phyloP scores from a whole-genome alignment of 257 asterid genomes.

The Eustoma russellianum region DNA sequence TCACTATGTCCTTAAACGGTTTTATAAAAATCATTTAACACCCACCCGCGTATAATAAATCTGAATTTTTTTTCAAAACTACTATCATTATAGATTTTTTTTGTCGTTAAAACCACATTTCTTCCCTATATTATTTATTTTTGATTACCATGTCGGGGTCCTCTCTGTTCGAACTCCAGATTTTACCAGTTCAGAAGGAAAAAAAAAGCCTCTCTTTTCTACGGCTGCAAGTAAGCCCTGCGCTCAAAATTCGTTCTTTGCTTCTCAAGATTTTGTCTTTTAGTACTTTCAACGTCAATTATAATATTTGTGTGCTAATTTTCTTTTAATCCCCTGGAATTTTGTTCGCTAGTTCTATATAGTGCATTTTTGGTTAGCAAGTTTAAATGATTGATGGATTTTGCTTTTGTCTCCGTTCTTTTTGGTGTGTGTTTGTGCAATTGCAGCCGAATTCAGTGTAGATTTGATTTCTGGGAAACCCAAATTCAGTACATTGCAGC shows the following conservation, averaged over 20 bases:
- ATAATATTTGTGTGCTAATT: not conserved
- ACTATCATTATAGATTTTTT: too few relatives aligned
- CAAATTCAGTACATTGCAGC: slow-evolving; percentile 27
- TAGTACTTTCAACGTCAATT: not conserved
- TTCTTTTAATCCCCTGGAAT: not conserved
- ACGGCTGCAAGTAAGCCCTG: slow-evolving; percentile 22
- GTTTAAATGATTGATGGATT: not conserved
- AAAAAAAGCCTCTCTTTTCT: not conserved
- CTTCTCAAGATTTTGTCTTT: too few relatives aligned
- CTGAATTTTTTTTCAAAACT: too few relatives aligned
- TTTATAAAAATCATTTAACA: too few relatives aligned
- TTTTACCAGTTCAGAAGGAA: too few relatives aligned
- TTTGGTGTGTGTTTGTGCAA: slow-evolving; percentile 53
- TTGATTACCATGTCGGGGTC: not conserved
- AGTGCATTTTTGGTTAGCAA: not conserved
- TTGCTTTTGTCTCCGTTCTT: slow-evolving; percentile 16
- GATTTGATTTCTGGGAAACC: slow-evolving; percentile 33
- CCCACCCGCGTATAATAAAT: too few relatives aligned
- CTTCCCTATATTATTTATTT: too few relatives aligned
- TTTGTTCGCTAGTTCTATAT: not conserved
- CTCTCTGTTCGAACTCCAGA: not conserved
- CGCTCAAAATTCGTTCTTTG: not conserved
- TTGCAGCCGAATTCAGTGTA: slow-evolving; percentile 36
- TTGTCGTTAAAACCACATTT: too few relatives aligned
- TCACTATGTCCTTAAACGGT: too few relatives aligned